Base-by-base conservation (phyloP, 306 rosid species). In the Malus orientalis region DNA sequence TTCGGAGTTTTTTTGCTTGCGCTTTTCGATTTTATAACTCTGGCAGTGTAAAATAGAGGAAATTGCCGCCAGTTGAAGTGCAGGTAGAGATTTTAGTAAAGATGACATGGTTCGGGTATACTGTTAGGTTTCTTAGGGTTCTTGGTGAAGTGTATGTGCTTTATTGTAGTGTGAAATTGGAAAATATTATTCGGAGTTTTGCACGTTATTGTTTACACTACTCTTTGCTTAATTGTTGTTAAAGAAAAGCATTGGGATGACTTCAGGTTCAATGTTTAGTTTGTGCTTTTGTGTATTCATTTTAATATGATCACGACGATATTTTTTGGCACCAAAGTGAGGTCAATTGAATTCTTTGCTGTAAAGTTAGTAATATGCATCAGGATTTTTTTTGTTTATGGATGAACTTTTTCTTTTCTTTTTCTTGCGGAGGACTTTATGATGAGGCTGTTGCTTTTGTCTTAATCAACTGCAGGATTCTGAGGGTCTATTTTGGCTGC, bases 381-480 rank as follows among this genome's bases (percentile, higher is more conserved):
- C 12, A 9, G 12, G 45, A 42, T 38, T 3, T 22, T 38, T 38
- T 73, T 70, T 64, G 54, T 67, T 19, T 18, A 30, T 58, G 45
- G 60, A 74, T 47, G 49, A 74, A 40, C 25, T 3, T 42, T 15
- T 42, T 45, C 18, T 62, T 66, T 55, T 33, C 1, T 36, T 49
- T 29, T n/a, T 29, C 27, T 45, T 49, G 51, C 49, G 40, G 22
- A 32, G 66, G 33, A 14, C 57, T 29, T 73, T 55, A 49, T 69
- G 14, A 16, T 6, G 66, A 67, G 36, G 23, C 23, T 65, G 33
- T 23, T 73, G 27, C 19, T 47, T 44, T 57, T 53, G 44, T 53
- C 74, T 59, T 40, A 69, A 66, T 71, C 29, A 38, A 67, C n/a
- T 51, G 53, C 85, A 77, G 85, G 79, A 16, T 68, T 66, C 27